phyloP scores from a whole-genome alignment of 2,329 filamentous ascomycete genomes.

The Paecilomyces niveus region DNA sequence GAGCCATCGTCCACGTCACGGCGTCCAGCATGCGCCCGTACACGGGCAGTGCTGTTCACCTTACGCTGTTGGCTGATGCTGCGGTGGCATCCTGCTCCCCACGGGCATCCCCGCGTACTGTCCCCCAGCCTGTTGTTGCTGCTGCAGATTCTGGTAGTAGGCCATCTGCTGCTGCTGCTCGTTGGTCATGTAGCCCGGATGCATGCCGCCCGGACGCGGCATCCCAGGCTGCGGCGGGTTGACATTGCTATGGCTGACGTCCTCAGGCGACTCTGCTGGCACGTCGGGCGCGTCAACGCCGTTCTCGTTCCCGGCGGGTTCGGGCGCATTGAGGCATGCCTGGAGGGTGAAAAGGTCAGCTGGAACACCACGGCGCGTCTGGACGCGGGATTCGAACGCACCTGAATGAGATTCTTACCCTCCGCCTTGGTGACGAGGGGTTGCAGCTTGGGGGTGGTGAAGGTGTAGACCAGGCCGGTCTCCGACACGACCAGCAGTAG shows the following conservation, averaged over 20 bases:
- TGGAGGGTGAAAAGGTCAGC: slow-evolving; percentile 35
- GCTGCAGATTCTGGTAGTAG: slow-evolving; percentile 75
- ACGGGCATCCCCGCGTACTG: slow-evolving; percentile 70
- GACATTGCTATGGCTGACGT: slow-evolving; percentile 69
- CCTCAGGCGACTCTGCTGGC: slow-evolving; percentile 79
- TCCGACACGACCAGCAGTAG: slow-evolving; percentile 93
- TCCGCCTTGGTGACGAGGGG: slow-evolving; percentile 96
- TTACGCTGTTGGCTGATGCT: slow-evolving; percentile 72
- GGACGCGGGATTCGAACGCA: slow-evolving; percentile 41
- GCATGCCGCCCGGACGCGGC: slow-evolving; percentile 59
- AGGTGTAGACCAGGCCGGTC: slow-evolving; percentile 95
- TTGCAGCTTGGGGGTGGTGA: slow-evolving; percentile 96
- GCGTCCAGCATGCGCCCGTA: slow-evolving; percentile 5
- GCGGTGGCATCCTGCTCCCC: slow-evolving; percentile 71
- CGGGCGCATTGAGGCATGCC: slow-evolving; percentile 95
- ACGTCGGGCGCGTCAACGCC: slow-evolving; percentile 68
- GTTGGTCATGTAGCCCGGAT: slow-evolving; percentile 61
- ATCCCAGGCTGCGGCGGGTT: slow-evolving; percentile 62
- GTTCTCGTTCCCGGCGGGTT: slow-evolving; percentile 77
- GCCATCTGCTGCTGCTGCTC: slow-evolving; percentile 68
- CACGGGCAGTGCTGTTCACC: slow-evolving; percentile 9
- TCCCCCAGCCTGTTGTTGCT: slow-evolving; percentile 58
- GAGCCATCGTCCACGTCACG: slow-evolving; percentile 17
- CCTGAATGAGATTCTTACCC: slow-evolving; percentile 99
- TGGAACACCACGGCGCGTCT: not conserved